Base-by-base conservation (phyloP, 768 basidiomycete genomes). In the Chalciporus sphaerocephalus region DNA sequence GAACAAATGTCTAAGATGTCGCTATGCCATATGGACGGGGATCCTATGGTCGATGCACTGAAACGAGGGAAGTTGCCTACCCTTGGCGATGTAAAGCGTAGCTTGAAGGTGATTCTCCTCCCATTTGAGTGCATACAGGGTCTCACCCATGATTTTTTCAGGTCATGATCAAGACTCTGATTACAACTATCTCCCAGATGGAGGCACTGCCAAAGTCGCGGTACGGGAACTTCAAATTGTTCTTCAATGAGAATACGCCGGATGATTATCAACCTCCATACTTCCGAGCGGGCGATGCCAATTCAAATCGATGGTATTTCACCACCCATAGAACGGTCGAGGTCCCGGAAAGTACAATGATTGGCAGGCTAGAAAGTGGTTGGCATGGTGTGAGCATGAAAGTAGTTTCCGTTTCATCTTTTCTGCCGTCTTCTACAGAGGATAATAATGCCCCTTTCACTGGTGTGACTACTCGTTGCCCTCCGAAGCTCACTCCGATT, bases 221-320 rank as follows among this genome's bases (percentile, higher is more conserved):
- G 25, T 93, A 75, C 57, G 87, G 90, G n/a, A 88, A 85, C 17
- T 89, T 93, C 71, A 93, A 94, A 60, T 66, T 90, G 10, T 90
- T 85, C 60, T 93, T 92, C 61, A 85, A 84, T 12, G 82, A 88
- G 38, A 73, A 79, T 17, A 83, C 89, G 11, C 92, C 92, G 0
- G 69, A 73, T 8, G 83, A 91, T 40, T 94, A 94, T 56, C 87
- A 94, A 59, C 92, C 92, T 5, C 87, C 86, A 0, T 70, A 83
- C 61, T 92, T 92, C 57, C 75, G 77, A 46, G 66, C 85, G 5
- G 88, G 82, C 1, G 87, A 92, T 56, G 67, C 69, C 5, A 72
- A 82, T n/a, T 78, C 76, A 50, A 82, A 90, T 59, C 85, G 72
- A 47, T 90, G 85, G 80, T 87, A 79, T 57, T 87, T 92, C 59